phyloP scores from a whole-genome alignment of 2,329 filamentous ascomycete genomes.

The Aspergillus fructus region DNA sequence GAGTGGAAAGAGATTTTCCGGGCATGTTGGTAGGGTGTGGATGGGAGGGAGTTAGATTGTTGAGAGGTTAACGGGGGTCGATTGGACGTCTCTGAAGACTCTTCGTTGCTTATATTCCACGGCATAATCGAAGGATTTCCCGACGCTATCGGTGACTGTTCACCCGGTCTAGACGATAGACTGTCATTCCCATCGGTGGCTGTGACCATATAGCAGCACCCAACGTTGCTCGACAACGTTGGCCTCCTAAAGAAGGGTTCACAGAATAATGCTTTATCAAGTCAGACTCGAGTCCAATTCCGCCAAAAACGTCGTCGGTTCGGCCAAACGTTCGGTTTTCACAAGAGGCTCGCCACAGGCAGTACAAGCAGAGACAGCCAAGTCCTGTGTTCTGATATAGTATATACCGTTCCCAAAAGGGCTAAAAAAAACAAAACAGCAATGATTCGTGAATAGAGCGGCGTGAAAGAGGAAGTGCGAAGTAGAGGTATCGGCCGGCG shows the following conservation, averaged over 20 bases:
- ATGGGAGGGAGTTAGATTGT: constrained; percentile 87
- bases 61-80: constrained; percentile 56
- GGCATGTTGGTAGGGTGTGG: constrained; percentile 86
- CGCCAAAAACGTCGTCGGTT: constrained; percentile 7
- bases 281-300: constrained; percentile 7
- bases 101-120: constrained; percentile 38
- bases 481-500: constrained; percentile 24
- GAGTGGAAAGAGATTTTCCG: constrained; percentile 80
- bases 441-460: constrained; percentile 3
- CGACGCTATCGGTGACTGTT: constrained; percentile 44
- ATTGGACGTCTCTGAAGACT: constrained; percentile 37
- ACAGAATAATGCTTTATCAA: constrained; percentile 2
- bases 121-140: constrained; percentile 41
- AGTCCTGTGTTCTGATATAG: background rate
- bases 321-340: constrained; percentile 10
- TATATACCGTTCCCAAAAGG: constrained; percentile 1
- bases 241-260: constrained; percentile 20
- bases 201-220: constrained; percentile 42
- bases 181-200: constrained; percentile 44
- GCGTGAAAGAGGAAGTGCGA: constrained; percentile 8
- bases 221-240: constrained; percentile 33
- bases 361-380: background rate
- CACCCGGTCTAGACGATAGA: constrained; percentile 39
- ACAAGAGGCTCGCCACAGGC: constrained; percentile 6
- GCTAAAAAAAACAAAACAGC: constrained; percentile 2